phyloP scores from a whole-genome alignment of 2,329 filamentous ascomycete genomes.

The Penicillium polonicum region DNA sequence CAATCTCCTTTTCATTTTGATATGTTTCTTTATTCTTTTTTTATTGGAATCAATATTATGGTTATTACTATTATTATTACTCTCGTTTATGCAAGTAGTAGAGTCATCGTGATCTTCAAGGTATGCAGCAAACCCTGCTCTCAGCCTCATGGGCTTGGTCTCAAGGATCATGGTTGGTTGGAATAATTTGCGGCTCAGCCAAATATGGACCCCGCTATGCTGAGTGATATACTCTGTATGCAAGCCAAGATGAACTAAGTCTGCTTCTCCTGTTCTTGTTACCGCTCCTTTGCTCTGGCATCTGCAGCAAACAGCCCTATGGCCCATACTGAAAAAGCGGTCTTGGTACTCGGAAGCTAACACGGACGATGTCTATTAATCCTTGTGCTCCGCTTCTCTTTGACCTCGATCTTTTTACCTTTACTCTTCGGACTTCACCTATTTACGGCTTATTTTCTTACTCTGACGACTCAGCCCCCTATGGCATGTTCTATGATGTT shows the following conservation, averaged over 20 bases:
- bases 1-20: background rate
- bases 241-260: conserved; percentile 3
- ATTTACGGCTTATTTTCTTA: background rate
- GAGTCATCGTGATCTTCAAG: conserved; percentile 11
- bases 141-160: conserved; percentile 8
- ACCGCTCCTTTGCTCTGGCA: conserved; percentile 5
- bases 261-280: conserved; percentile 3
- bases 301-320: conserved; percentile 11
- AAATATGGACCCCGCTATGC: background rate
- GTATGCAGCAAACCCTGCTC: conserved; percentile 5
- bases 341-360: background rate
- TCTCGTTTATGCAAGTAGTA: conserved; percentile 1
- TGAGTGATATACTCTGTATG: background rate
- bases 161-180: conserved; percentile 1
- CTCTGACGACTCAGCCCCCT: conserved; percentile 1
- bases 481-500: background rate
- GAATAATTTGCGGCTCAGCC: conserved; percentile 3
- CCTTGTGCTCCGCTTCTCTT: background rate
- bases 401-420: background rate
- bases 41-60: background rate
- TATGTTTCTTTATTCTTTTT: background rate
- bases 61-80: background rate
- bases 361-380: background rate
- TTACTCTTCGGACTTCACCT: background rate
- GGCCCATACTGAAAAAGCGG: conserved; percentile 8